These are phyloP conservation scores for Globisporangium sylvaticum DNA, from an alignment of 352 stramenopile genomes.

Conservation along the genomic window DNA sequence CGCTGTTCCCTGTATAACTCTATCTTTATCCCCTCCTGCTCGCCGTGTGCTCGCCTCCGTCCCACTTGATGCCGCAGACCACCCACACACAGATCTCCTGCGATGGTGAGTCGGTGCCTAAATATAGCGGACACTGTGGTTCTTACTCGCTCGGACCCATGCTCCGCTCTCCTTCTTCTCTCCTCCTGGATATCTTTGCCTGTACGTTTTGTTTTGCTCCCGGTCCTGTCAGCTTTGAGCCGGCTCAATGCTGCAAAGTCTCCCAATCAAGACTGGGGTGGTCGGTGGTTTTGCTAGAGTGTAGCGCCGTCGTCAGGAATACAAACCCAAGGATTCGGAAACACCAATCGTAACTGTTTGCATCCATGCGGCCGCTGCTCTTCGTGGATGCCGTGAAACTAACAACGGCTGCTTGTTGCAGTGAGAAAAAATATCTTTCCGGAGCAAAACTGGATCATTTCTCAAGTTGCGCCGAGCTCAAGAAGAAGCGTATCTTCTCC, in stretches of 20 bases:
- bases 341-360: conserved; percentile 12
- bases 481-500: conserved; percentile 7
- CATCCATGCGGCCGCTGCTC: neutral
- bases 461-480: conserved; percentile 29
- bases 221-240: neutral
- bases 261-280: neutral
- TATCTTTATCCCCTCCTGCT: neutral
- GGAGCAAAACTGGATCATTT: conserved; percentile 26
- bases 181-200: conserved; percentile 6
- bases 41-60: neutral
- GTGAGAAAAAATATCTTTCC: conserved; percentile 32
- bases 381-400: conserved; percentile 12
- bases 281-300: conserved; percentile 1
- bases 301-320: neutral
- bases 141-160: neutral
- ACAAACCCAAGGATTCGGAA: neutral
- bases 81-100: neutral
- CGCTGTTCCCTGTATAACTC: conserved; percentile 1
- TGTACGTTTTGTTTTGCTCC: neutral
- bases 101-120: conserved; percentile 2
- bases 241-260: neutral
- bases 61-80: neutral
- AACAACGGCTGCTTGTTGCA: conserved; percentile 13
- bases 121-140: neutral
- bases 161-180: no score